phyloP scores from a whole-genome alignment of 371 early-diverging fungal species.

The Rhizopus sp. region DNA sequence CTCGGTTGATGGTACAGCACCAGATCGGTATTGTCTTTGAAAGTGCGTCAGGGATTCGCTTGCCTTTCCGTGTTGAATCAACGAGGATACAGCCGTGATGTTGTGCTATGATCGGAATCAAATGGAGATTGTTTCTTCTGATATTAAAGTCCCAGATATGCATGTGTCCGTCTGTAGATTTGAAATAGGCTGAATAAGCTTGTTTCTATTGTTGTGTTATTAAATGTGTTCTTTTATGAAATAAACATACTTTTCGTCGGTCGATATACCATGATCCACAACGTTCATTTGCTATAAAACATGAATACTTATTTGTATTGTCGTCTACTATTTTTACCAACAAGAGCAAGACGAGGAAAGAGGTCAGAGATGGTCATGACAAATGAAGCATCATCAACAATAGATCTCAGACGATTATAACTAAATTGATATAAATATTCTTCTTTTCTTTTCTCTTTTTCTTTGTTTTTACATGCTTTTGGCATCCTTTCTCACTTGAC shows the following conservation, averaged over 20 bases:
- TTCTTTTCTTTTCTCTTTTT: not conserved
- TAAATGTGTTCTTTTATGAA: not conserved
- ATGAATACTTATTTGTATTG: not conserved
- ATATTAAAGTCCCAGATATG: slow-evolving; percentile 83
- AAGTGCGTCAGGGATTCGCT: slow-evolving; percentile 81
- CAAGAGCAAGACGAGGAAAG: slow-evolving; percentile 61
- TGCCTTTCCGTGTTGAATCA: slow-evolving; percentile 86
- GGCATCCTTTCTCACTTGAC: slow-evolving; percentile 44
- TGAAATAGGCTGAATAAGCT: slow-evolving; percentile 78
- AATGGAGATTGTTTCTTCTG: slow-evolving; percentile 75
- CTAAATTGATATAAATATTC: slow-evolving; percentile 34
- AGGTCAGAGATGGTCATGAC: slow-evolving; percentile 56
- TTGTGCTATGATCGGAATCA: slow-evolving; percentile 58
- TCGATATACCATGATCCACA: slow-evolving; percentile 86
- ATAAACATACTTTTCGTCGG: slow-evolving; percentile 51
- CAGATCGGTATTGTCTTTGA: slow-evolving; percentile 90
- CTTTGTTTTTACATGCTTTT: slow-evolving; percentile 41
- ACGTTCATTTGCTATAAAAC: slow-evolving; percentile 69
- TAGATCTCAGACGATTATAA: slow-evolving; percentile 79
- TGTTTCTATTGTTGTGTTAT: slow-evolving; percentile 41
- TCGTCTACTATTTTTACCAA: slow-evolving; percentile 44
- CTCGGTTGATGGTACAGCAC: slow-evolving; percentile 77
- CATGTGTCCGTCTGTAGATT: slow-evolving; percentile 90
- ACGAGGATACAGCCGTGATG: slow-evolving; percentile 79
- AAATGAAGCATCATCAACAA: slow-evolving; percentile 76